These are phyloP conservation scores for Pseudopyrenochaeta lycopersici DNA, from an alignment of 2,329 filamentous ascomycete species.

Conservation along the genomic window DNA sequence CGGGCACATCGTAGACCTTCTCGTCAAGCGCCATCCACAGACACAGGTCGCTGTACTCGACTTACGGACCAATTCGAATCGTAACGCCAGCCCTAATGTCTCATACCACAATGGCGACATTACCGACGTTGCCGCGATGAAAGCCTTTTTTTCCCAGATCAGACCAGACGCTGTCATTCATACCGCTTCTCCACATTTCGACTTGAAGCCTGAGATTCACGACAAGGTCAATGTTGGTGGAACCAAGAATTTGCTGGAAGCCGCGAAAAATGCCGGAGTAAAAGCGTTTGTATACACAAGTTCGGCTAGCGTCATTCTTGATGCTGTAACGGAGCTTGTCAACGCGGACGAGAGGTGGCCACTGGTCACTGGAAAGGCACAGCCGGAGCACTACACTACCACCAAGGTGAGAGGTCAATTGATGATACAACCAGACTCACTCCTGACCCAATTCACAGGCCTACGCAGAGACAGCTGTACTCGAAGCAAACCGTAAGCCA, in stretches of 20 bases:
- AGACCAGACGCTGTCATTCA: constrained; percentile 60
- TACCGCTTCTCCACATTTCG: constrained; percentile 58
- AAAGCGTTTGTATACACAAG: constrained; percentile 65
- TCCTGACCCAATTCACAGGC: constrained; percentile 36
- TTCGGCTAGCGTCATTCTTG: constrained; percentile 60
- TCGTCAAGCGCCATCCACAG: constrained; percentile 52
- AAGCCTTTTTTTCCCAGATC: constrained; percentile 53
- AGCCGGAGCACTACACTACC: constrained; percentile 61
- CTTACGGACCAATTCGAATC: constrained; percentile 53
- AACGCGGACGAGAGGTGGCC: constrained; percentile 61
- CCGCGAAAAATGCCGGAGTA: constrained; percentile 57
- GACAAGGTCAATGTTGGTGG: constrained; percentile 63
- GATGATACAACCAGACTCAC: not conserved
- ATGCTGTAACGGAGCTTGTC: constrained; percentile 55
- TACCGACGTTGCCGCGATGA: constrained; percentile 55
- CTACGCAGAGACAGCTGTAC: constrained; percentile 57
- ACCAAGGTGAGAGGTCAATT: constrained; percentile 51
- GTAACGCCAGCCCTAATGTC: constrained; percentile 52
- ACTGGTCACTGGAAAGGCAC: constrained; percentile 54
- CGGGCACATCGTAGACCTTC: constrained; percentile 59
- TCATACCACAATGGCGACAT: constrained; percentile 62
- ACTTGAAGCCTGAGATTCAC: constrained; percentile 51
- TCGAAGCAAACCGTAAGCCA: constrained; percentile 58
- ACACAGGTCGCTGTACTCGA: constrained; percentile 59
- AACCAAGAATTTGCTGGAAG: constrained; percentile 58